These are phyloP conservation scores for Datura wrightii DNA, from an alignment of 257 asterid genomes.

Conservation along the genomic window DNA sequence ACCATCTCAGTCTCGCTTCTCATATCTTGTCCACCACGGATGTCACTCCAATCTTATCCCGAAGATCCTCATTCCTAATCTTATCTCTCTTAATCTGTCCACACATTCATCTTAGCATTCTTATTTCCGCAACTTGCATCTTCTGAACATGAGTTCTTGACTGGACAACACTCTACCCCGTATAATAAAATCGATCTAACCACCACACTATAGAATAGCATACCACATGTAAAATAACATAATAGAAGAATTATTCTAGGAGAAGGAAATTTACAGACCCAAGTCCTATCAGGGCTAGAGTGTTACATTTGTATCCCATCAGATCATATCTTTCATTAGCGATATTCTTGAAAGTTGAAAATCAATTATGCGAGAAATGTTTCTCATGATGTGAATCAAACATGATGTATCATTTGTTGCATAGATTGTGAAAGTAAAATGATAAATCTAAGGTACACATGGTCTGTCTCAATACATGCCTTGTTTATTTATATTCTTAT, in stretches of 20 bases:
- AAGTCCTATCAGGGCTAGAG: conserved; percentile 23
- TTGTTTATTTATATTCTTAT: neutral
- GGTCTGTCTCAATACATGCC: neutral
- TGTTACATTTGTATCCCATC: neutral
- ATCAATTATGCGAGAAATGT: neutral
- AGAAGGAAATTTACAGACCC: neutral
- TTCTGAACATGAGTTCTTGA: too few species aligned
- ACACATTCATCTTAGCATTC: too few species aligned
- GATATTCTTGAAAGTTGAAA: neutral
- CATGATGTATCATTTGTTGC: neutral
- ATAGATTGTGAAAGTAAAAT: conserved; percentile 9
- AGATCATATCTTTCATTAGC: neutral
- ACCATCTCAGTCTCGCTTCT: too few species aligned
- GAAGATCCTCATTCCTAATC: too few species aligned
- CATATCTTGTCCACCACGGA: too few species aligned
- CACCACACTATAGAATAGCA: too few species aligned
- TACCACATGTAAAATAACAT: neutral
- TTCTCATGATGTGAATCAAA: neutral
- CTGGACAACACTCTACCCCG: too few species aligned
- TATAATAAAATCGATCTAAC: too few species aligned
- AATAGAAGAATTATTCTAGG: too few species aligned
- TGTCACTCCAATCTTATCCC: too few species aligned
- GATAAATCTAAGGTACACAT: conserved; percentile 2
- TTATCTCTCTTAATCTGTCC: too few species aligned
- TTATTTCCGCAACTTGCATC: too few species aligned